phyloP scores from a whole-genome alignment of 2,329 filamentous ascomycete genomes.

The Hypoxylon sp. region DNA sequence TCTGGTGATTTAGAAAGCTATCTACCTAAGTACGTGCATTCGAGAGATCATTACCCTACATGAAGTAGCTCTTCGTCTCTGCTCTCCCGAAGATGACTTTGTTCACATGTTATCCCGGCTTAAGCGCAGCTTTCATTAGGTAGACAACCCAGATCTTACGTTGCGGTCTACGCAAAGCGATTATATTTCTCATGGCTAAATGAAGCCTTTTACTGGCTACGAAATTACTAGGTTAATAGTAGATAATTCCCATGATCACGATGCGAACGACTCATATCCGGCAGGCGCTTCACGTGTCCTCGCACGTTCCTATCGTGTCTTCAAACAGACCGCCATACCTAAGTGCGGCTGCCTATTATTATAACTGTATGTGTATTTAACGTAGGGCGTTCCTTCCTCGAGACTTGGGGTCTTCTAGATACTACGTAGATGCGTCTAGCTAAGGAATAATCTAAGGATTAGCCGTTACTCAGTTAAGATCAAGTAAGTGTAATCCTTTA shows the following conservation, averaged over 20 bases:
- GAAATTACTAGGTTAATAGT: background rate
- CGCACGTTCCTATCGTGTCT: background rate
- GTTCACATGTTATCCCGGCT: too few species aligned
- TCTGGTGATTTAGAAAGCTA: background rate
- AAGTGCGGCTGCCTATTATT: background rate
- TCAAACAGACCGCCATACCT: background rate
- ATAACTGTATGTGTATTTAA: background rate
- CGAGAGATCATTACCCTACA: too few species aligned
- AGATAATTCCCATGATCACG: background rate
- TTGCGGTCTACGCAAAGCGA: too few species aligned
- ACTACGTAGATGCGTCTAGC: background rate
- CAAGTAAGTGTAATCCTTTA: background rate
- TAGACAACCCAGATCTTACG: too few species aligned
- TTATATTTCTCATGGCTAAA: too few species aligned
- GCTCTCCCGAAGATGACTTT: too few species aligned
- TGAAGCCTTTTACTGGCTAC: too few species aligned
- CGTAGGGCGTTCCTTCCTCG: background rate
- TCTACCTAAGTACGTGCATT: too few species aligned
- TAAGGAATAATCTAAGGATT: background rate
- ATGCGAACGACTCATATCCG: background rate
- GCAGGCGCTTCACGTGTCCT: background rate
- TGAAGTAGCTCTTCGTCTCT: too few species aligned
- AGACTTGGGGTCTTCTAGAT: background rate
- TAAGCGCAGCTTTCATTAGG: too few species aligned
- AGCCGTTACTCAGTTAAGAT: background rate